A percentile compares a stretch with the other conserved stretches of the same genome.
These are phyloP conservation scores for Mycena galericulata DNA, from an alignment of 768 basidiomycete genomes.

Conservation along the genomic window DNA sequence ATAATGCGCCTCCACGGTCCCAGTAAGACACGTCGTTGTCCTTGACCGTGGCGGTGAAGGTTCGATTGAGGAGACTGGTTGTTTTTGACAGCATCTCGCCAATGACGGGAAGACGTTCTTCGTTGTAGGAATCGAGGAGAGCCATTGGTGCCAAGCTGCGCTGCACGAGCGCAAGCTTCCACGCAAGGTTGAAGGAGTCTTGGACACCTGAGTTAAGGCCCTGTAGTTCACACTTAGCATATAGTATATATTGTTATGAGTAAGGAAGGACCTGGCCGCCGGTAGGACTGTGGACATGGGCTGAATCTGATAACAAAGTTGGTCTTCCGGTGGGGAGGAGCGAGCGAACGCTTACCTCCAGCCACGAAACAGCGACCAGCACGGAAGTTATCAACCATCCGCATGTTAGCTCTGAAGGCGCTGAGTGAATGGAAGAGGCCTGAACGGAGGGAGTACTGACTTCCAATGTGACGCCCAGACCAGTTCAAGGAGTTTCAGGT, in stretches of 20 bases:
- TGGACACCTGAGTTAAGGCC: slow-evolving; percentile 26
- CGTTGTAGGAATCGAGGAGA: slow-evolving; percentile 42
- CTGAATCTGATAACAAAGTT: slow-evolving; percentile 34
- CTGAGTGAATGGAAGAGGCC: not conserved
- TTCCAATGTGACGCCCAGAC: not conserved
- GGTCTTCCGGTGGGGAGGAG: not conserved
- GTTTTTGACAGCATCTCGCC: slow-evolving; percentile 42
- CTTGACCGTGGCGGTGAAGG: slow-evolving; percentile 3
- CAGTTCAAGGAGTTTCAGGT: slow-evolving; percentile 1
- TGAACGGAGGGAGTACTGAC: not conserved
- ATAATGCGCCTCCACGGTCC: slow-evolving; percentile 40
- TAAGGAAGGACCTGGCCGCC: slow-evolving; percentile 34
- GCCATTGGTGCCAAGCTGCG: slow-evolving; percentile 29
- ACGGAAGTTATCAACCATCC: slow-evolving; percentile 52
- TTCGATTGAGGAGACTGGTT: slow-evolving; percentile 31
- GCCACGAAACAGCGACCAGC: slow-evolving; percentile 53
- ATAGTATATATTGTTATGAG: not conserved
- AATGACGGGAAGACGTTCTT: slow-evolving; percentile 46
- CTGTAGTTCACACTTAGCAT: not conserved
- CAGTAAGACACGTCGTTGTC: slow-evolving; percentile 26
- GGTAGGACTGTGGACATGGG: slow-evolving; percentile 36
- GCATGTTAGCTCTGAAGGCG: not conserved
- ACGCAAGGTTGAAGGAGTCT: slow-evolving; percentile 43
- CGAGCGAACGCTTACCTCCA: slow-evolving; percentile 46
- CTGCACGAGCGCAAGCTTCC: slow-evolving; percentile 45